phyloP scores from a whole-genome alignment of 2,329 filamentous ascomycete genomes.

The Xylaria digitata region DNA sequence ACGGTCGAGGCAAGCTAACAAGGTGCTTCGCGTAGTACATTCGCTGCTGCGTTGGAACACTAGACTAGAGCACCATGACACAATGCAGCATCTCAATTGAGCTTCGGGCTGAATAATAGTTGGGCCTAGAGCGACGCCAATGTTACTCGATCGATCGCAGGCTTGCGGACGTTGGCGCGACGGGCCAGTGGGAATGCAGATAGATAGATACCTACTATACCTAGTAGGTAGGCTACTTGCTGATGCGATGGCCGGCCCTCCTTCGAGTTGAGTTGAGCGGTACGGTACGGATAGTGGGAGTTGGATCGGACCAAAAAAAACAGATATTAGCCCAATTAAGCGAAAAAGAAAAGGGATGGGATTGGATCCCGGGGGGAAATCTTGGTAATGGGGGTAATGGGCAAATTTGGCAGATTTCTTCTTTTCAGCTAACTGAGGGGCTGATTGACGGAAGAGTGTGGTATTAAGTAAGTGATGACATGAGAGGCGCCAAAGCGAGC shows the following conservation, averaged over 20 bases:
- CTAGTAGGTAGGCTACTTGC: not conserved
- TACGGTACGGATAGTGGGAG: not conserved
- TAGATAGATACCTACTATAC: not conserved
- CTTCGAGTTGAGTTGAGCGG: slow-evolving; percentile 4
- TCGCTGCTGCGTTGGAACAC: slow-evolving; percentile 22
- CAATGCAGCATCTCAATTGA: slow-evolving; percentile 32
- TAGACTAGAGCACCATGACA: slow-evolving; percentile 38
- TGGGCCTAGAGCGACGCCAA: slow-evolving; percentile 38
- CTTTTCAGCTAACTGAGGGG: slow-evolving; percentile 34
- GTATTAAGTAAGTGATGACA: slow-evolving; percentile 11
- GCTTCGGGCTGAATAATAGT: slow-evolving; percentile 32
- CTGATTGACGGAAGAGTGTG: slow-evolving; percentile 7
- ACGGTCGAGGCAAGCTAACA: slow-evolving; percentile 29
- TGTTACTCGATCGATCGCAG: slow-evolving; percentile 34
- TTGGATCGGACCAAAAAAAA: slow-evolving; percentile 1
- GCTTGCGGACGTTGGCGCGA: slow-evolving; percentile 31
- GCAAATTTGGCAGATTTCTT: slow-evolving; percentile 33
- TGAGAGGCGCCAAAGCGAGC: slow-evolving; percentile 11
- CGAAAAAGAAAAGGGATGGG: slow-evolving; percentile 21
- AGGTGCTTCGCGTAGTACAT: slow-evolving; percentile 26
- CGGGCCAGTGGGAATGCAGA: slow-evolving; percentile 23
- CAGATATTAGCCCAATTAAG: slow-evolving; percentile 26
- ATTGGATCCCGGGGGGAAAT: not conserved
- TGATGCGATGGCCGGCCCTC: slow-evolving; percentile 16
- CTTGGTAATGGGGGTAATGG: slow-evolving; percentile 4